Evolutionary conservation across 2,329 filamentous ascomycete species (phyloP).

Genomic region (Penicillium brasilianum): DNA sequence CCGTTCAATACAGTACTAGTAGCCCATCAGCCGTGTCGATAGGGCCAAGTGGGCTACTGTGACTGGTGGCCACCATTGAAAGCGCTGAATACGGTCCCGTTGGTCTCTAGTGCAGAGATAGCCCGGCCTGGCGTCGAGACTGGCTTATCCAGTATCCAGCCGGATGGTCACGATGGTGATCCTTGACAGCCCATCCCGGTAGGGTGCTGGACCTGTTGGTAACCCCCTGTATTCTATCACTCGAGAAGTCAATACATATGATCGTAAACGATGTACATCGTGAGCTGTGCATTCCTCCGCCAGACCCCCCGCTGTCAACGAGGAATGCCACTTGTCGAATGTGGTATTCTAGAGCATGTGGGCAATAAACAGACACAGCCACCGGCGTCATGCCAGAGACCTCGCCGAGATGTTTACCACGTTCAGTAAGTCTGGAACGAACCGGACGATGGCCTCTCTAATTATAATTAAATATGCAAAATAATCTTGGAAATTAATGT

Average conservation of each 20-base stretch:
- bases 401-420: background rate
- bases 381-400: slow-evolving; percentile 25
- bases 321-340: slow-evolving; percentile 22
- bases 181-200: background rate
- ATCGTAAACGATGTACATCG: background rate
- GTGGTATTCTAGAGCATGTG: slow-evolving; percentile 7
- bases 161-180: background rate
- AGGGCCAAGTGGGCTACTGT: background rate
- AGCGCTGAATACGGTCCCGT: background rate
- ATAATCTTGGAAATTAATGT: background rate
- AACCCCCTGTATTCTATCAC: background rate
- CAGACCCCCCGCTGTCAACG: background rate
- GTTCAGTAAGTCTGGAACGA: slow-evolving; percentile 1
- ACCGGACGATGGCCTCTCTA: slow-evolving; percentile 1
- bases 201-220: too few relatives aligned
- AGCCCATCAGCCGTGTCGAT: background rate
- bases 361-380: slow-evolving; percentile 22
- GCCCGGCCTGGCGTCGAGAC: background rate
- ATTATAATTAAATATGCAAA: too few relatives aligned
- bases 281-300: background rate
- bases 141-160: background rate
- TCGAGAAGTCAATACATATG: background rate
- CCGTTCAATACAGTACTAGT: background rate
- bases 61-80: slow-evolving; percentile 6
- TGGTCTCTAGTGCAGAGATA: slow-evolving; percentile 10